Percentiles rank a stretch among this genome's conserved stretches.
Conservation (phyloP, 345 rosid genomes). For the Turritis glabra region DNA sequence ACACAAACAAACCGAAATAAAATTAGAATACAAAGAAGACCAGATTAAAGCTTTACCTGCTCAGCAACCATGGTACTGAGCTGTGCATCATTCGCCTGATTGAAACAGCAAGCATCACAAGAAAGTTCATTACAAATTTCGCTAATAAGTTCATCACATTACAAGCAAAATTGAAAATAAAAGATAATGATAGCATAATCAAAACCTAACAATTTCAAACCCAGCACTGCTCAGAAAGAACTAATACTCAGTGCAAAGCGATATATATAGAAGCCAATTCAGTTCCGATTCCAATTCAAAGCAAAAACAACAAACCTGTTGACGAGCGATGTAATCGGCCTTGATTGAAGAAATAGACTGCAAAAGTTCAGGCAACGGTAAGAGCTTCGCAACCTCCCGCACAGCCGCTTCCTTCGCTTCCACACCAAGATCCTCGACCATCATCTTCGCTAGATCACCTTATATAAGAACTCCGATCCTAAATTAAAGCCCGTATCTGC, state of each 20-base stretch:
- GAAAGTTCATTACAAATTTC: neutral
- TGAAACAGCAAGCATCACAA: slow-evolving; percentile 2
- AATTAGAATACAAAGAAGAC: neutral
- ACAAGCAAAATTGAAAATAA: neutral
- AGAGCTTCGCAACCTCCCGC: slow-evolving; percentile 94
- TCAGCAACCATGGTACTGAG: slow-evolving; percentile 99
- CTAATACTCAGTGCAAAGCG: neutral
- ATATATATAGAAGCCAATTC: slow-evolving; percentile 1
- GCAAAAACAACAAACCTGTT: slow-evolving; percentile 56
- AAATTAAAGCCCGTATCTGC: slow-evolving; percentile 19
- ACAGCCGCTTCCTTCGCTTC: slow-evolving; percentile 99
- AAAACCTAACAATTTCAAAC: neutral
- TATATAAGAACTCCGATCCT: slow-evolving; percentile 22
- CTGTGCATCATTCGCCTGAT: slow-evolving; percentile 95
- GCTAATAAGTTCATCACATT: slow-evolving; percentile 2
- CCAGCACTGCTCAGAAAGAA: neutral
- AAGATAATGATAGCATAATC: neutral
- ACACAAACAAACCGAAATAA: neutral
- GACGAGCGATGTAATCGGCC: slow-evolving; percentile 93
- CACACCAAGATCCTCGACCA: slow-evolving; percentile 94
- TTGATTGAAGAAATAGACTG: slow-evolving; percentile 82
- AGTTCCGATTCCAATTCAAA: slow-evolving; percentile 1
- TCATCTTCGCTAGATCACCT: slow-evolving; percentile 51
- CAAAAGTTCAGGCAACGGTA: slow-evolving; percentile 87
- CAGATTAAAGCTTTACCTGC: slow-evolving; percentile 51